Base-by-base conservation (phyloP, 345 rosid genomes). In the Acer yangbiense region DNA sequence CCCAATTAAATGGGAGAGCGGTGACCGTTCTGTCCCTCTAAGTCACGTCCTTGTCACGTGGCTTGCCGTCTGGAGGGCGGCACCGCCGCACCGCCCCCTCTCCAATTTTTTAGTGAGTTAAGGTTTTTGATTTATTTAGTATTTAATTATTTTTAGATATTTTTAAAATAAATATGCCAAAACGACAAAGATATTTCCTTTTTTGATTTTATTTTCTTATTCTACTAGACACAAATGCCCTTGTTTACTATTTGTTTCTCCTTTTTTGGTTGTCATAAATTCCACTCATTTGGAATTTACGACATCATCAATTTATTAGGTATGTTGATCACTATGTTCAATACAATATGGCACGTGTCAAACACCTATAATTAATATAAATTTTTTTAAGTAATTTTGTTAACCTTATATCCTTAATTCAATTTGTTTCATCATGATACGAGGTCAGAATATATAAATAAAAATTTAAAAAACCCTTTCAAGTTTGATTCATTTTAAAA, bases 21-120 rank as follows among this genome's bases (percentile, higher is more conserved):
- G 46, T 41, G 67, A 43, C 71, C 1, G 18, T 25, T 25, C 73
- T 17, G 44, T 16, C 70, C 9, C 21, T 68, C 64, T 35, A 43
- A 21, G 77, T 76, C 75, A 78, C 68, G 84, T 85, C 77, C 72
- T 23, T 66, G 78, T 85, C 88, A 82, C 88, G 84, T 82, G 88
- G 71, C 77, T 66, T 78, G 75, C 84, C 86, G 79, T 76, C 66
- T 0, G 10, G 0, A 3, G 74, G 79, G 44, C 81, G 88, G 86
- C 86, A 85, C 88, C 84, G 84, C 81, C 86, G 86, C 86, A 85
- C 88, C 84, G 84, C 81, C 86, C 82, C 12, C 46, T 58, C 70
- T 27, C 65, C 27, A 35, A 35, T 35, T 35, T 35, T 35, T 35
- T 6, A 35, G 39, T 35, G 16, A 50, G 16, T 12, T 2, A 14